Conservation (phyloP, 768 basidiomycete genomes). For the Termitomyces heimii region DNA sequence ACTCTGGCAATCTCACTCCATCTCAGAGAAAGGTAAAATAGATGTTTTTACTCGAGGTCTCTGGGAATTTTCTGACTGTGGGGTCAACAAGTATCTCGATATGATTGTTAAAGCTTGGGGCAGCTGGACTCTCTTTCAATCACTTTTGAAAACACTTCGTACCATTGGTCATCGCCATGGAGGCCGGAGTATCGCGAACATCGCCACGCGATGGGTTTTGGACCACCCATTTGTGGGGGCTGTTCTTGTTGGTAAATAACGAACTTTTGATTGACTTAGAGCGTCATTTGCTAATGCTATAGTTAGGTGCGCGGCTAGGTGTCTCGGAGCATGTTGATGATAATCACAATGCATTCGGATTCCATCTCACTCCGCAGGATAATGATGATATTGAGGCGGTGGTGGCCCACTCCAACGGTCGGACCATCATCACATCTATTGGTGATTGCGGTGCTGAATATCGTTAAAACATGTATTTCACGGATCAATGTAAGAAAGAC, state of each 20-base stretch:
- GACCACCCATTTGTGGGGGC: constrained; percentile 76
- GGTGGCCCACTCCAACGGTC: constrained; percentile 53
- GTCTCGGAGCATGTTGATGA: constrained; percentile 70
- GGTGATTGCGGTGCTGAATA: constrained; percentile 88
- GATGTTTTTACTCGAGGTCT: background rate
- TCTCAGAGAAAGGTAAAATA: constrained; percentile 70
- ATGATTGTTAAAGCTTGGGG: constrained; percentile 81
- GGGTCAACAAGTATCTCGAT: constrained; percentile 61
- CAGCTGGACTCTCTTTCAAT: constrained; percentile 69
- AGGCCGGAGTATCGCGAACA: constrained; percentile 64
- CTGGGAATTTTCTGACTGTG: constrained; percentile 6
- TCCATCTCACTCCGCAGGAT: constrained; percentile 52
- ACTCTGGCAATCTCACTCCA: constrained; percentile 63
- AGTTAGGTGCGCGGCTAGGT: constrained; percentile 63
- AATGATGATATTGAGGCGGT: constrained; percentile 58
- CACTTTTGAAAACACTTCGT: constrained; percentile 51
- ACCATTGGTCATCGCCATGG: constrained; percentile 63
- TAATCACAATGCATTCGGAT: constrained; percentile 57
- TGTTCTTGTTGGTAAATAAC: constrained; percentile 61
- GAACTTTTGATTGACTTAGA: constrained; percentile 9
- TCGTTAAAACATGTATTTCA: constrained; percentile 30
- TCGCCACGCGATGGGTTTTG: constrained; percentile 79
- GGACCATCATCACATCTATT: constrained; percentile 57
- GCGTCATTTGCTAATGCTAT: background rate
- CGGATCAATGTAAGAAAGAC: background rate